Evolutionary conservation across 768 basidiomycete species (phyloP), one percentile per base, ranked within the genome.

Genomic region (Trametes cinnabarina): DNA sequence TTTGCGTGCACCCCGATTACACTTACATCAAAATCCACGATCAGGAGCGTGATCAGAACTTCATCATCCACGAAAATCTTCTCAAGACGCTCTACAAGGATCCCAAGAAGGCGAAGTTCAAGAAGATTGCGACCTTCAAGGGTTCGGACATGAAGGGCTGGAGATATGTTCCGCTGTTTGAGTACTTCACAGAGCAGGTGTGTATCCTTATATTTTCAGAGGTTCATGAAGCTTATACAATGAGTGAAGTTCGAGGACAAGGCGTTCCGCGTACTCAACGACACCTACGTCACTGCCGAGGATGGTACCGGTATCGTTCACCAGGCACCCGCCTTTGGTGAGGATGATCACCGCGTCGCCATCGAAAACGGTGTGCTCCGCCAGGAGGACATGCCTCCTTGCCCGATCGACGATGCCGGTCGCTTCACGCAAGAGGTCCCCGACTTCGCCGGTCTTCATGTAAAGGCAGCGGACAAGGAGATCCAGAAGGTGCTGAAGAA

Each of bases 251-350:
- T 83, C 69, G 89, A 91, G 69, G 93, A 94, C 70, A 85, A 83
- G 65, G 96, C 93, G 0, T 98, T 96, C 78, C 75, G 88, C 55
- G 93, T 99, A 15, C 71, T 99, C 14, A 80, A 83, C 20, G 97
- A 99, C 68, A 87, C 87, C 0, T 99, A 99, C 70, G 96, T 99
- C 47, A 96, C 93, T 3, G 90, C 88, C 65, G 82, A 85, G 15
- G 91, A 94, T 58, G 97, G 97, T 68, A 99, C 97, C 26, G 97
- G 97, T 66, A 95, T 98, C 67, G 97, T 99, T 28, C 97, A 99
- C 71, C 97, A 99, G 75, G 94, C 97, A 2, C 97, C 97, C 2
- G 95, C 90, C 0, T 98, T 97, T 68, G 97, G 97, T 77, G 96
- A 98, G 71, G 97, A 99, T 66, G 97, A 99, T 81, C 92, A 98